Percentiles rank a stretch among this genome's conserved stretches.
Conservation (phyloP, 768 basidiomycete genomes). For the Panus rudis region DNA sequence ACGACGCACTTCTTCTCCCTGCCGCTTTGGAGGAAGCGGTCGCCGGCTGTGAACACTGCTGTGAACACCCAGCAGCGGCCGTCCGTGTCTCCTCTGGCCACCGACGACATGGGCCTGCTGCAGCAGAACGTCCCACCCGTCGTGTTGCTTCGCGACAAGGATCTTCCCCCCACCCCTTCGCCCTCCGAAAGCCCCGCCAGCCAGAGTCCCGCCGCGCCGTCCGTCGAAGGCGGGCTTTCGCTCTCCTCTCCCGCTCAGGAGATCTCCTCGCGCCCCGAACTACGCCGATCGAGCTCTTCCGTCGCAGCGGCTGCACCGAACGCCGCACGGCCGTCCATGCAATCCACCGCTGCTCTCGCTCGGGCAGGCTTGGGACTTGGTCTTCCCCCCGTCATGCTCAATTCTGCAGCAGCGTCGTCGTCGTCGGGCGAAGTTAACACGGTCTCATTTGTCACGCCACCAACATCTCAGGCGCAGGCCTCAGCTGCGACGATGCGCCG, state of each 20-base stretch:
- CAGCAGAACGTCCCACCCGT: constrained; percentile 5
- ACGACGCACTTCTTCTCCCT: constrained; percentile 61
- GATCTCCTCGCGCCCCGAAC: too few relatives aligned
- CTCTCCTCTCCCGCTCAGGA: too few relatives aligned
- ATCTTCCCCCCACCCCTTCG: constrained; percentile 27
- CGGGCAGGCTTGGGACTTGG: constrained; percentile 56
- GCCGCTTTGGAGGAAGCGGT: constrained; percentile 57
- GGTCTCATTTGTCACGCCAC: constrained; percentile 30
- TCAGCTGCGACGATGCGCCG: constrained; percentile 31
- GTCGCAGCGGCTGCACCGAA: too few relatives aligned
- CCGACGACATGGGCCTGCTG: constrained; percentile 19
- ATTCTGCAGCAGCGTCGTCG: constrained; percentile 31
- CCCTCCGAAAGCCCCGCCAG: not conserved
- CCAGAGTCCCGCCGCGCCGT: too few relatives aligned
- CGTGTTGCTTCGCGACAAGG: constrained; percentile 19
- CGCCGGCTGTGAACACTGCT: too few relatives aligned
- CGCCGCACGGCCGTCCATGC: too few relatives aligned
- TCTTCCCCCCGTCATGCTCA: constrained; percentile 46
- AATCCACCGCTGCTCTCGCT: constrained; percentile 36
- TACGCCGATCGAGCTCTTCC: too few relatives aligned
- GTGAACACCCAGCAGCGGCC: too few relatives aligned
- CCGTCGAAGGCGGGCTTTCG: too few relatives aligned
- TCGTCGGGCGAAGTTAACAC: constrained; percentile 40
- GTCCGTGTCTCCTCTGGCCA: constrained; percentile 23
- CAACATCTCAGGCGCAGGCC: constrained; percentile 13